Evolutionary conservation across 2,329 filamentous ascomycete species (phyloP), one percentile per base, ranked within the genome.

Genomic region (Stagonosporopsis cucurbitacearum): DNA sequence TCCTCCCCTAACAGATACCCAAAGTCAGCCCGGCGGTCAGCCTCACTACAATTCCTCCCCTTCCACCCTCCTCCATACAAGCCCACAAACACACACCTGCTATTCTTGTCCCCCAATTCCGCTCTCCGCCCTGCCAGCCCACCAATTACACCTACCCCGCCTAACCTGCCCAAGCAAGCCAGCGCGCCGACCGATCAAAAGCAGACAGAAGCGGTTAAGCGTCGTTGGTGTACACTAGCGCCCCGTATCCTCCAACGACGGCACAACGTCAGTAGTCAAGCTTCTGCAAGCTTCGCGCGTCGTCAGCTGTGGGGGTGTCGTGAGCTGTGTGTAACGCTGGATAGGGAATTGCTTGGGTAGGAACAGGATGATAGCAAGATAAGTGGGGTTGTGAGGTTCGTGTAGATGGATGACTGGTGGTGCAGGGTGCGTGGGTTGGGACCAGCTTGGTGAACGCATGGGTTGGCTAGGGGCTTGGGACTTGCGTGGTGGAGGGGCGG

Each of bases 211-310:
- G 8, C 20, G 35, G 20, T 25, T 23, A 47, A 46, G 50, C 42
- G 20, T 22, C 9, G 12, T 26, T 39, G 39, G 39, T 45, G 39
- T 25, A 41, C 5, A n/a, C 28, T 39, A 44, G 39, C 51, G 39
- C 22, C 19, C 28, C 32, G 45, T 48, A 37, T 54, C 28, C 2
- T 44, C 39, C 39, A 49, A 54, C 37, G 20, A 39, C 13, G 19
- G 26, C 13, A n/a, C 15, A 40, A 32, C 3, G 28, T 26, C 0
- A 25, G 20, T 22, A 26, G 26, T 28, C 45, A 54, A 54, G 51
- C 51, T 54, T 54, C 45, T 25, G 15, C 33, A 54, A 54, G 45
- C 44, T 40, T 45, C 15, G 1, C 23, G 26, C 20, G 51, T 54
- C 39, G 44, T 49, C 36, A 37, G 30, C 39, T 50, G 28, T 13